A percentile compares a stretch with the other conserved stretches of the same genome.
phyloP scores from a whole-genome alignment of 768 basidiomycete genomes.

The Suillus subluteus region DNA sequence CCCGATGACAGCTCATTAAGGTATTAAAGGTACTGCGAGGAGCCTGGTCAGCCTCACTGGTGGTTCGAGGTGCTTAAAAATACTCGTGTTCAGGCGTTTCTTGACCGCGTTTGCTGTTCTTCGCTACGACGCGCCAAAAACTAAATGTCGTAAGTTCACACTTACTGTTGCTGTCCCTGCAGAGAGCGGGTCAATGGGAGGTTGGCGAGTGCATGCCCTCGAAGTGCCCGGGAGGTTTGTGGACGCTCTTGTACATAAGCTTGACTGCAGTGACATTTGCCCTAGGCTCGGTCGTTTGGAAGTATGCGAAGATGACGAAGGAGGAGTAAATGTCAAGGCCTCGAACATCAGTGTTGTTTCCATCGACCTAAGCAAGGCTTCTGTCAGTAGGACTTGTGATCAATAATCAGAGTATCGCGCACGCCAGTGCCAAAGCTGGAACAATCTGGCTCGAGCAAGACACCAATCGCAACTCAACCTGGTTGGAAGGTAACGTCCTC shows the following conservation, averaged over 20 bases:
- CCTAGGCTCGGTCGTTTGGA: slow-evolving; percentile 11
- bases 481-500: neutral
- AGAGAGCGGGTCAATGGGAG: slow-evolving; percentile 72
- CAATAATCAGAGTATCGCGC: slow-evolving; percentile 16
- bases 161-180: slow-evolving; percentile 72
- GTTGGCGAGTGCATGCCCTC: slow-evolving; percentile 66
- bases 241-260: neutral
- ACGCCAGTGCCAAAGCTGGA: neutral
- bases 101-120: slow-evolving; percentile 41
- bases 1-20: neutral
- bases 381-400: slow-evolving; percentile 16
- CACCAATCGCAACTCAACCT: slow-evolving; percentile 3
- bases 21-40: slow-evolving; percentile 58
- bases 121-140: neutral
- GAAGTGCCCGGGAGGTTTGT: slow-evolving; percentile 69
- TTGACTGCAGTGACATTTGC: neutral
- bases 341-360: slow-evolving; percentile 32
- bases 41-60: slow-evolving; percentile 69
- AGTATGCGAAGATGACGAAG: slow-evolving; percentile 9
- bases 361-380: slow-evolving; percentile 12
- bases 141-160: slow-evolving; percentile 48
- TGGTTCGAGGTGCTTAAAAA: slow-evolving; percentile 64
- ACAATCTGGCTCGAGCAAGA: slow-evolving; percentile 18
- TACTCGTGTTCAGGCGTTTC: slow-evolving; percentile 55
- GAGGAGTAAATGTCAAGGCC: slow-evolving; percentile 21